Evolutionary conservation across 805 yeast genomes (phyloP), one percentile per base, ranked within the genome.

Genomic region (Aciculoconidium aculeatum): DNA sequence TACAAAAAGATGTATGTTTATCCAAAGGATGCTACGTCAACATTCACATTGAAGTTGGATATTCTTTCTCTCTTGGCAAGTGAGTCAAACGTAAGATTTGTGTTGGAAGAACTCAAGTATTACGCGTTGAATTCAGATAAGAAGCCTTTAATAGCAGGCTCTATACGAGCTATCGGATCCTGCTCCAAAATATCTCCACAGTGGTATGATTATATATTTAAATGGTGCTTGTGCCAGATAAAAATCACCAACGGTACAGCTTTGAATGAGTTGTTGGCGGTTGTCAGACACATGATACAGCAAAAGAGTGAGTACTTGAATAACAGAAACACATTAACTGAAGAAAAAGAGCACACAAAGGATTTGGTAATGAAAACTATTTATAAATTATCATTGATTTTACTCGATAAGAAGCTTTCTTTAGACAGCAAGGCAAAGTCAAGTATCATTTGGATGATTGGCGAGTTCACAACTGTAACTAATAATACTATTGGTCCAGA

Each of bases 391-490:
- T 51, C 64, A 7, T 33, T 39, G 12, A 44, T 53, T 2, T 45
- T 65, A 22, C 39, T 38, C 8, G 54, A 54, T 17, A 45, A 44
- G 6, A 22, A 23, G 6, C n/a, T 42, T 11, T 21, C 33, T 11
- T 31, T 56, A n/a, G 58, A 51, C 11, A 41, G 49, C 12, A 60
- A 53, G 11, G 94, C 97, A 0, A 74, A 77, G 40, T 86, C 94
- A 1, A 81, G 90, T 26, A 77, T 88, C 7, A 67, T 90, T 5
- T 92, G 97, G 97, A 65, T 90, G 7, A 70, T 90, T 30, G 96
- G 97, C 4, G 96, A 92, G 47, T 80, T 78, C 48, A 66, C 79
- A 0, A 49, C 41, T 17, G 43, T 45, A 7, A 49, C 53, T 12
- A 34, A 50, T 15, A 61, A 58, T 21, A 39, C 49, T 15, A 53